phyloP scores from a whole-genome alignment of 805 yeast genomes.

The Cyberlindnera petersonii region DNA sequence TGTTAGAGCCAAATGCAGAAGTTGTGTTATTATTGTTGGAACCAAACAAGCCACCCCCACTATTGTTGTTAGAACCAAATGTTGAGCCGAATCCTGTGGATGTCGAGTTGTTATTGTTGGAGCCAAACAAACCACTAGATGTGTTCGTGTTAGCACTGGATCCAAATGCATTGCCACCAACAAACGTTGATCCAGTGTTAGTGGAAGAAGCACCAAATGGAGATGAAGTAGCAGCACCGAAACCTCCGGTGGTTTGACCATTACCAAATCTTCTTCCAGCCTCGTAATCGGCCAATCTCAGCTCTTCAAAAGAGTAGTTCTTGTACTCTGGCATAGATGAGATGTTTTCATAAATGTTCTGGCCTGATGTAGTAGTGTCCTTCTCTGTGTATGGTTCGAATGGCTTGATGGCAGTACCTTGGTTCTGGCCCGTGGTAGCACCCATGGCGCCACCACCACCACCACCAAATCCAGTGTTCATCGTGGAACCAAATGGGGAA shows the following conservation, averaged over 20 bases:
- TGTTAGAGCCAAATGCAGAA: conserved; percentile 7
- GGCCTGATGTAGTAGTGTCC: conserved; percentile 52
- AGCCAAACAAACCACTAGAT: conserved; percentile 9
- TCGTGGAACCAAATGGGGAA: conserved; percentile 39
- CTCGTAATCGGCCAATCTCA: conserved; percentile 83
- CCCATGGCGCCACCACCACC: conserved; percentile 20
- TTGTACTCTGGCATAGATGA: conserved; percentile 88
- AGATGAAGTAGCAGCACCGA: conserved; percentile 30
- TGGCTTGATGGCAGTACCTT: conserved; percentile 72
- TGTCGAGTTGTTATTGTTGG: conserved; percentile 7
- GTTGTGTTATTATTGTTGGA: conserved; percentile 1
- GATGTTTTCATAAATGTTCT: conserved; percentile 66
- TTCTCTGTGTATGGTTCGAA: conserved; percentile 69
- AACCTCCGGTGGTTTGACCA: conserved; percentile 29
- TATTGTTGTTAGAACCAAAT: conserved; percentile 3
- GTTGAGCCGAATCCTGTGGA: conserved; percentile 33
- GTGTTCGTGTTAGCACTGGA: conserved; percentile 6
- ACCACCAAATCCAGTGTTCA: conserved; percentile 22
- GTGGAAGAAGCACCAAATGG: conserved; percentile 36
- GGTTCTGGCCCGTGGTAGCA: conserved; percentile 34
- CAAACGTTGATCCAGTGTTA: conserved; percentile 32
- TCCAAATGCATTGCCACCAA: conserved; percentile 32
- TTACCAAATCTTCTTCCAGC: conserved; percentile 63
- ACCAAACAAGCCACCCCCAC: conserved; percentile 7
- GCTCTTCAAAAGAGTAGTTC: conserved; percentile 79